Conservation (phyloP, 192 early-diverging fungal genomes). For the Backusella parvicylindrica region DNA sequence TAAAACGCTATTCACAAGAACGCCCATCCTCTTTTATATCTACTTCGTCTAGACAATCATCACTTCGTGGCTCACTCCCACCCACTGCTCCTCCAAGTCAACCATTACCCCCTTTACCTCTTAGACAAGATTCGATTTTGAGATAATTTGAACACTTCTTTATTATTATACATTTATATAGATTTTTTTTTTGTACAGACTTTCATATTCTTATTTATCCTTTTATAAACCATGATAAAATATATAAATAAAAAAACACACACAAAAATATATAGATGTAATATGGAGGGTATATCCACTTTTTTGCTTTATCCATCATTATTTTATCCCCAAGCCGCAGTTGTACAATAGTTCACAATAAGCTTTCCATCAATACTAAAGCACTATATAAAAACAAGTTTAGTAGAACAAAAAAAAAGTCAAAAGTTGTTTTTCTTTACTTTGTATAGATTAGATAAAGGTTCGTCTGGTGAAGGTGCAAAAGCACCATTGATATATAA, state of each 20-base stretch:
- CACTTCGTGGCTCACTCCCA: background rate
- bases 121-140: background rate
- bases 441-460: constrained; percentile 75
- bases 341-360: constrained; percentile 90
- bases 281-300: too few species aligned
- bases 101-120: constrained; percentile 16
- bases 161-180: constrained; percentile 7
- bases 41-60: background rate
- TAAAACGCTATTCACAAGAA: background rate
- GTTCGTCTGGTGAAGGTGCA: constrained; percentile 90
- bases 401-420: background rate
- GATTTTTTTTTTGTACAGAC: background rate
- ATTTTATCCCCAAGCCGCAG: constrained; percentile 81
- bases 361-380: constrained; percentile 80
- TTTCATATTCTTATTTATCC: background rate
- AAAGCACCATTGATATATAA: constrained; percentile 94
- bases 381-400: constrained; percentile 46
- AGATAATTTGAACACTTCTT: background rate
- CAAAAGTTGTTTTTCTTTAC: constrained; percentile 43
- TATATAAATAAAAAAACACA: background rate
- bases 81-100: constrained; percentile 17
- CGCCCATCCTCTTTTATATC: background rate
- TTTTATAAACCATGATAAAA: background rate
- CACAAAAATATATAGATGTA: background rate
- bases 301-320: too few species aligned